Base-by-base conservation (phyloP, 2,329 filamentous ascomycete genomes). In the Trichoderma sp. region DNA sequence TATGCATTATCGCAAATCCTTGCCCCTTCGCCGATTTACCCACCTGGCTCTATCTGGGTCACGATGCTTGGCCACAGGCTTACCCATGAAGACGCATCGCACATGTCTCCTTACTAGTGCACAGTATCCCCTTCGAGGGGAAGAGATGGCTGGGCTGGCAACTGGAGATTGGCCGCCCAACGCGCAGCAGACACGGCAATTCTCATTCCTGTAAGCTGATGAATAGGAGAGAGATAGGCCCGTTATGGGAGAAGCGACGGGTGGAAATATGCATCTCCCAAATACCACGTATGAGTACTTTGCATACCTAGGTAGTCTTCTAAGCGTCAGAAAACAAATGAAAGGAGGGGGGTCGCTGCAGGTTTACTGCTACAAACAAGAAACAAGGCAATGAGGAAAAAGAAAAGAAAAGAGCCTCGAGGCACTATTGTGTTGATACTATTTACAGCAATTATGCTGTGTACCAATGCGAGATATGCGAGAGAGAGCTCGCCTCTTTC, bases 1-100 rank as follows among this genome's bases (percentile, higher is more conserved):
- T 60, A n/a, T 68, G 53, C 34, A 36, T 43, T 43, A 43, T 43
- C 39, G 26, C 28, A 47, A 60, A 47, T 56, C 70, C 70, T 51
- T 66, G 70, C 39, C 34, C 47, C 21, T 28, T 62, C 24, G 57
- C 39, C 63, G 39, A 63, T 66, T 72, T 57, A 68, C 57, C 57
- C 70, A 72, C 24, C 43, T 24, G 43, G 43, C 67, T 63, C 30
- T 60, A 39, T 60, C 65, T 69, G 32, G 34, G 56, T 32, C 14
- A 47, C 18, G 56, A 69, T 66, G 63, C 63, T 51, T 47, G 36
- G n/a, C 26, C 36, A 34, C n/a, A 24, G 43, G 18, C 62, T 53
- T 26, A 69, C 65, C 53, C 65, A 32, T 47, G 34, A 15, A 34
- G 6, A 18, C 15, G 24, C 34, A 67, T 64, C 64, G 51, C 64